Base-by-base conservation (phyloP, 1,284 basidiomycete species). In the Melampsora americana region DNA sequence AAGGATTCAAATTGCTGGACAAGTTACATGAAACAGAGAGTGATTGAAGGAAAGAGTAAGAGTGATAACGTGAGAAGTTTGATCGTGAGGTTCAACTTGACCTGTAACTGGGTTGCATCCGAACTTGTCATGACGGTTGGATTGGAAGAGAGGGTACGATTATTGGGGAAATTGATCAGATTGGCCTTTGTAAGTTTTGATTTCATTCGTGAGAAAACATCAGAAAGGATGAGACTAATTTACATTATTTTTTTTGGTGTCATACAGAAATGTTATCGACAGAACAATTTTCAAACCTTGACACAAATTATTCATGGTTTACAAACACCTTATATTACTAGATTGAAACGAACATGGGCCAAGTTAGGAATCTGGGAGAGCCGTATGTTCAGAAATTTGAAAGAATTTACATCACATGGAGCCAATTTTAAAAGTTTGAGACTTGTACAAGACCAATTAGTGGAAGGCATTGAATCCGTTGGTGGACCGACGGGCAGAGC, bases 51-150 rank as follows among this genome's bases (percentile, higher is more conserved):
- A 23, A 78, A 79, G 39, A 79, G 80, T 46, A 39, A 50, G 46
- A 61, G 68, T 60, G 65, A 66, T 73, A 89, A 89, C 9, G 83
- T 93, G 65, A 87, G 87, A 5, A 89, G 89, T 44, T 87, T 93
- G 39, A 88, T 92, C n/a, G 90, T 90, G 20, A 87, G 93, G 32
- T 95, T 95, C 85, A 93, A 94, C 81, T 84, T 95, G 73, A 88
- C 92, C 80, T 89, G 90, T 6, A 90, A 90, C 80, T 95, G 93
- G 82, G 88, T 91, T 6, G 86, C 89, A 20, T 90, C 90, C 26
- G 92, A 94, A 83, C 78, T 82, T 48, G 82, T 85, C 0, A 79
- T 83, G 3, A 84, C 84, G 28, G 79, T 80, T 26, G 81, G 79
- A 70, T 62, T 82, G 35, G 81, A 85, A 72, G 89, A 92, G 78